Percentiles rank a stretch among this genome's conserved stretches.
phyloP scores from a whole-genome alignment of 164 flowering plant genomes.

The Liriodendron chinense region DNA sequence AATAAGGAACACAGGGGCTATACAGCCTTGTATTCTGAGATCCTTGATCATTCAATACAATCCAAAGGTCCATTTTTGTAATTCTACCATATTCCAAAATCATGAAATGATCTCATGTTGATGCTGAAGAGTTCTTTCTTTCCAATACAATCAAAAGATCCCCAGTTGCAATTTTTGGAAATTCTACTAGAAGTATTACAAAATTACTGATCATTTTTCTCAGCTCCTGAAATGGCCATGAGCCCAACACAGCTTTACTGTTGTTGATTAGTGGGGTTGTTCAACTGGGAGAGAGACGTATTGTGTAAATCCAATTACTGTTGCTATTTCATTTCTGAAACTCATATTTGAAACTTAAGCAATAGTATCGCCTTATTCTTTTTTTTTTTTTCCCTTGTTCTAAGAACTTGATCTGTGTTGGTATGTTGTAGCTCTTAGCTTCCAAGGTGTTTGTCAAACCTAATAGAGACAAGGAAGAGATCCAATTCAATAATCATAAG shows the following conservation, averaged over 20 bases:
- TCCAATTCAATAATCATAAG: neutral
- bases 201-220: neutral
- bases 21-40: conserved; percentile 66
- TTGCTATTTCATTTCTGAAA: neutral
- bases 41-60: conserved; percentile 45
- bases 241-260: no score
- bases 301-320: neutral
- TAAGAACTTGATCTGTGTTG: neutral
- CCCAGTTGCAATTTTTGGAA: neutral
- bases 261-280: neutral
- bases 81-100: neutral
- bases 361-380: neutral
- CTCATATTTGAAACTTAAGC: neutral
- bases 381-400: no score
- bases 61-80: conserved; percentile 40
- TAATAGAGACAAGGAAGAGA: neutral
- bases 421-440: neutral
- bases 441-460: neutral
- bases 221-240: neutral
- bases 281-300: neutral
- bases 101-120: no score
- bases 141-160: no score
- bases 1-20: conserved; percentile 57
- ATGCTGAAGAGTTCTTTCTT: neutral
- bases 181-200: neutral